A percentile compares a stretch with the other conserved stretches of the same genome.
phyloP scores from a whole-genome alignment of 305 asterid species.

The Fraxinus latifolia region DNA sequence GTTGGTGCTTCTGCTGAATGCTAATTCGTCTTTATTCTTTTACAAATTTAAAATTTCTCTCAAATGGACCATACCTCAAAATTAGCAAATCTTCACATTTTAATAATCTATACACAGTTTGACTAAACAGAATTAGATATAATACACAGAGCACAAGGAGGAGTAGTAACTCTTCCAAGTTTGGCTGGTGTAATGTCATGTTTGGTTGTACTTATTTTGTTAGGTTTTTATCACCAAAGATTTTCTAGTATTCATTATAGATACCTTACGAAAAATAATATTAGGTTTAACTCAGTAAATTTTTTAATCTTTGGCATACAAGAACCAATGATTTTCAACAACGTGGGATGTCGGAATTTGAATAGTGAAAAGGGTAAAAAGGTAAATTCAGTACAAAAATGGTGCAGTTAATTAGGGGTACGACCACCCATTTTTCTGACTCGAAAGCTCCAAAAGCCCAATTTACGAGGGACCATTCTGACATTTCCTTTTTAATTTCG shows the following conservation, averaged over 20 bases:
- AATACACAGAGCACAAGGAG: conserved; percentile 23
- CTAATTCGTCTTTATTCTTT: conserved; percentile 43
- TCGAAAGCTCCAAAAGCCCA: conserved; percentile 25
- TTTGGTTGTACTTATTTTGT: not conserved
- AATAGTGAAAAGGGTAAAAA: conserved; percentile 12
- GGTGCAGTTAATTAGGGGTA: conserved; percentile 26
- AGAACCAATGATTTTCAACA: not conserved
- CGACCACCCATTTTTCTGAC: conserved; percentile 23
- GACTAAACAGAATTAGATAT: conserved; percentile 15
- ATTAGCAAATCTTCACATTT: not conserved
- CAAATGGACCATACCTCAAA: conserved; percentile 21
- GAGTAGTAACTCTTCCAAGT: not conserved
- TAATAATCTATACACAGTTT: conserved; percentile 24
- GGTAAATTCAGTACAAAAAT: conserved; percentile 7
- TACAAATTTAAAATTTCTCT: not conserved
- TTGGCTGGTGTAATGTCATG: not conserved
- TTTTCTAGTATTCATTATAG: not conserved
- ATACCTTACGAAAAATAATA: not conserved
- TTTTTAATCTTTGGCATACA: not conserved
- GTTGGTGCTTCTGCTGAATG: conserved; percentile 43
- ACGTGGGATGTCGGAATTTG: not conserved
- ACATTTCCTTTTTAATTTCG: not conserved
- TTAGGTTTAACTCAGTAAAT: no score
- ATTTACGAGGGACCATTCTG: conserved; percentile 19
- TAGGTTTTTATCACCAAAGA: not conserved